A percentile compares a stretch with the other conserved stretches of the same genome.
These are phyloP conservation scores for Boechera stricta DNA, from an alignment of 345 rosid species.

Conservation along the genomic window DNA sequence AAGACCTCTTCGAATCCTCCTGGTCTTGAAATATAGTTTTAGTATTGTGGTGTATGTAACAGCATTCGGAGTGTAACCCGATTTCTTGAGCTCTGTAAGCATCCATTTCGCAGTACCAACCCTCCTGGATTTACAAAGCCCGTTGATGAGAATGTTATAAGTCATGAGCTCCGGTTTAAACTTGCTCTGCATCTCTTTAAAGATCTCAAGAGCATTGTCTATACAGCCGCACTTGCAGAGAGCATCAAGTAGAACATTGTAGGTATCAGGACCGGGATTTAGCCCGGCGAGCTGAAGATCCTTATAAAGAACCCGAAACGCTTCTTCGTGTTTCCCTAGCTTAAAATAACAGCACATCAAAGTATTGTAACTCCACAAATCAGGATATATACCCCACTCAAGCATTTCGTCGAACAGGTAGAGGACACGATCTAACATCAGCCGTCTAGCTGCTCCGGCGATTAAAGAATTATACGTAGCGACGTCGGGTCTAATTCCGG, in stretches of 20 bases:
- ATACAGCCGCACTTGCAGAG: slow-evolving; percentile 71
- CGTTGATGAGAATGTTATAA: slow-evolving; percentile 74
- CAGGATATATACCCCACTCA: slow-evolving; percentile 58
- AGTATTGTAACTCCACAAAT: slow-evolving; percentile 85
- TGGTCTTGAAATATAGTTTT: slow-evolving; percentile 64
- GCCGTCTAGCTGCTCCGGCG: slow-evolving; percentile 59
- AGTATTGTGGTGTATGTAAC: slow-evolving; percentile 75
- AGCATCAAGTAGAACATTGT: slow-evolving; percentile 77
- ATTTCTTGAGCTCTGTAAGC: slow-evolving; percentile 58
- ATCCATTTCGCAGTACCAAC: slow-evolving; percentile 60
- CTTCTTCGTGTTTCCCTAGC: slow-evolving; percentile 67
- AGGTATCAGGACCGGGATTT: slow-evolving; percentile 56
- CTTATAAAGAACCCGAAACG: slow-evolving; percentile 57
- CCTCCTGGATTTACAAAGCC: slow-evolving; percentile 71
- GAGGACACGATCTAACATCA: slow-evolving; percentile 49
- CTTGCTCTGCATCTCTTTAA: slow-evolving; percentile 59
- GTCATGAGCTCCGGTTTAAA: slow-evolving; percentile 63
- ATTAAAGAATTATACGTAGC: slow-evolving; percentile 76
- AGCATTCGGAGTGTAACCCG: slow-evolving; percentile 64
- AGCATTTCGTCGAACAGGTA: slow-evolving; percentile 92
- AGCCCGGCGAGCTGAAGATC: slow-evolving; percentile 47
- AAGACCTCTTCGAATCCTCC: slow-evolving; percentile 65
- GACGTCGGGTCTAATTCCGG: slow-evolving; percentile 67
- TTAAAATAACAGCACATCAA: slow-evolving; percentile 80
- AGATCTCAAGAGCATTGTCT: slow-evolving; percentile 59